Percentiles rank a stretch among this genome's conserved stretches.
These are phyloP conservation scores for Coelastrella sp. DNA, from an alignment of 139 green algal genomes.

Conservation along the genomic window DNA sequence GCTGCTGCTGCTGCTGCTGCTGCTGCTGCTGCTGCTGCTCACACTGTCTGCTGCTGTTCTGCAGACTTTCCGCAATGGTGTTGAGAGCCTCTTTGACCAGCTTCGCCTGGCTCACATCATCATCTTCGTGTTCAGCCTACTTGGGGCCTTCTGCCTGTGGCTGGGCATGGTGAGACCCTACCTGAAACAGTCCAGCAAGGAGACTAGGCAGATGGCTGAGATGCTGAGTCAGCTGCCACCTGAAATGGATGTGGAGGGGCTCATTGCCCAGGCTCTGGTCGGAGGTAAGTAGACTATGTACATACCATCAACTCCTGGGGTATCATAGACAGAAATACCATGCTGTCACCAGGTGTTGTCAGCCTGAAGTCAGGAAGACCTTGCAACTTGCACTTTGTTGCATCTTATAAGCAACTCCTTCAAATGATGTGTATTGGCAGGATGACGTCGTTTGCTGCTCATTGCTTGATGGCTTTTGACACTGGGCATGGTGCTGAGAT, in stretches of 20 bases:
- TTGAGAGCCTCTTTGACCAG: background rate
- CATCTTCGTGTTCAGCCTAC: constrained; percentile 45
- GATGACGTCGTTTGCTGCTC: too few relatives aligned
- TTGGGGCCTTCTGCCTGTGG: constrained; percentile 25
- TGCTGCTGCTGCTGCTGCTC: background rate
- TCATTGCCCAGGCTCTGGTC: constrained; percentile 10
- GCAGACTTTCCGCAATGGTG: constrained; percentile 15
- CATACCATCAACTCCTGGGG: too few relatives aligned
- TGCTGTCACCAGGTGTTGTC: too few relatives aligned
- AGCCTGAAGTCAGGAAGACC: too few relatives aligned
- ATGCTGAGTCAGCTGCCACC: constrained; percentile 60
- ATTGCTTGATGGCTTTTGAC: too few relatives aligned
- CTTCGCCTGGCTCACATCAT: constrained; percentile 46
- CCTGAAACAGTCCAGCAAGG: constrained; percentile 41
- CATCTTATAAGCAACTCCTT: too few relatives aligned
- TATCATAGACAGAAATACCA: too few relatives aligned
- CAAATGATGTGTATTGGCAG: too few relatives aligned
- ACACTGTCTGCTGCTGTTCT: background rate
- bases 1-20: background rate
- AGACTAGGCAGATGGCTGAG: constrained; percentile 64
- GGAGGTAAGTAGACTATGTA: background rate
- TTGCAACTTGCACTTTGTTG: too few relatives aligned
- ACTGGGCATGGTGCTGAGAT: too few relatives aligned
- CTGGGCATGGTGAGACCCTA: constrained; percentile 49
- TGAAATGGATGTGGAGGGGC: constrained; percentile 53